A percentile compares a stretch with the other conserved stretches of the same genome.
Evolutionary conservation across 1,139 yeast genomes (phyloP).

Genomic region (Lodderomyces theae): DNA sequence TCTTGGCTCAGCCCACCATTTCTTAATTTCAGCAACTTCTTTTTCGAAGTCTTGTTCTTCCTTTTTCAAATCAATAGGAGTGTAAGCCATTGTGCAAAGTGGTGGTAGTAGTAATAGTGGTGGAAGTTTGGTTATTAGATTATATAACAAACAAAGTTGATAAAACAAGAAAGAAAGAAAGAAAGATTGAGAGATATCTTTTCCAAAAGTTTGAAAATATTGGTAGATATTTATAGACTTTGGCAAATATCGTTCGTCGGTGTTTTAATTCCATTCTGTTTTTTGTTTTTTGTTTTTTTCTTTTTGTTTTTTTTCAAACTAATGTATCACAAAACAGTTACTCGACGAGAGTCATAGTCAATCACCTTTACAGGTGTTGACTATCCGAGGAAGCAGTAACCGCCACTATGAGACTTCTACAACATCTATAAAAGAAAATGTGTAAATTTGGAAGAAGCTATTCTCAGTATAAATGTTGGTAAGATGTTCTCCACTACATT

Average conservation of each 20-base stretch:
- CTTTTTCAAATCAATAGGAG: constrained; percentile 53
- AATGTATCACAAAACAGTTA: no score
- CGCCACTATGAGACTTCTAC: no score
- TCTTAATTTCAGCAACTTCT: constrained; percentile 68
- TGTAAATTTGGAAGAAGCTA: no score
- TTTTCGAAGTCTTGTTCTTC: constrained; percentile 66
- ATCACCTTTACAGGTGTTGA: no score
- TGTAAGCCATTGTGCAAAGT: constrained; percentile 39
- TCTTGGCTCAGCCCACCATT: constrained; percentile 94
- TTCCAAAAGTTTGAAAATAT: background rate
- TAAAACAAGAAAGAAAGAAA: background rate
- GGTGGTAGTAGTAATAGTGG: background rate
- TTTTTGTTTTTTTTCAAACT: no score
- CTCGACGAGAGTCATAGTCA: no score
- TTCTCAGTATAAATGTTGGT: no score
- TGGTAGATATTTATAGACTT: background rate
- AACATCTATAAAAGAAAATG: no score
- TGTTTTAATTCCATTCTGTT: background rate
- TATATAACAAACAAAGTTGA: background rate
- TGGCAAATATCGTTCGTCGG: no score
- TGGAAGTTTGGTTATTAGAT: background rate
- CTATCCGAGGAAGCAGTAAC: no score
- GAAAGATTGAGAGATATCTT: background rate
- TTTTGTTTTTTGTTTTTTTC: background rate
- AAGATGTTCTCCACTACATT: no score